phyloP scores from a whole-genome alignment of 371 early-diverging fungal genomes.

The Mucor sp. region DNA sequence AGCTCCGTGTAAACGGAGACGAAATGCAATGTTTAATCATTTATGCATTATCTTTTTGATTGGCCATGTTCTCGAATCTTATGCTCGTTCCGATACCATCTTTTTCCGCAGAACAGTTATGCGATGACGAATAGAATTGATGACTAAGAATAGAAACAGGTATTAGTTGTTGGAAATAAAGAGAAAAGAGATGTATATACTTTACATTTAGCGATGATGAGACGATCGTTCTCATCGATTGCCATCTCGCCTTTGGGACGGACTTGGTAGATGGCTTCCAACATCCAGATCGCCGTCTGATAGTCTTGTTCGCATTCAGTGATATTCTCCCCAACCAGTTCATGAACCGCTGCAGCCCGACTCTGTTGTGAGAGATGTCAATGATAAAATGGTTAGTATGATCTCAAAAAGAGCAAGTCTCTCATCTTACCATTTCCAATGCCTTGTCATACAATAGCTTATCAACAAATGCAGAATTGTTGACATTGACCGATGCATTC shows the following conservation, averaged over 20 bases:
- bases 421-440: slow-evolving; percentile 21
- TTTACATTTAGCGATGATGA: slow-evolving; percentile 64
- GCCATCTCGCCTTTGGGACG: slow-evolving; percentile 44
- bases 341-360: slow-evolving; percentile 30
- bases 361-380: slow-evolving; percentile 15
- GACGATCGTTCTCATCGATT: slow-evolving; percentile 61
- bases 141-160: slow-evolving; percentile 28
- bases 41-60: slow-evolving; percentile 5
- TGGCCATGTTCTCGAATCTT: slow-evolving; percentile 11
- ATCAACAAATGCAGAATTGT: slow-evolving; percentile 52
- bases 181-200: neutral
- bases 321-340: slow-evolving; percentile 54
- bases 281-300: slow-evolving; percentile 78
- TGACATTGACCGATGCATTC: neutral
- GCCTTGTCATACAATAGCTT: slow-evolving; percentile 71
- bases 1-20: neutral
- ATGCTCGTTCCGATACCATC: slow-evolving; percentile 23
- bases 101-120: slow-evolving; percentile 44
- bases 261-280: slow-evolving; percentile 71
- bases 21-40: slow-evolving; percentile 1
- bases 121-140: slow-evolving; percentile 50
- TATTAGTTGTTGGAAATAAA: neutral
- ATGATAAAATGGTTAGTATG: neutral
- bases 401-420: slow-evolving; percentile 12
- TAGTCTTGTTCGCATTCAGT: slow-evolving; percentile 74